A percentile compares a stretch with the other conserved stretches of the same genome.
Evolutionary conservation across 2,329 filamentous ascomycete genomes (phyloP).

Genomic region (Ceratocystis cubensis): DNA sequence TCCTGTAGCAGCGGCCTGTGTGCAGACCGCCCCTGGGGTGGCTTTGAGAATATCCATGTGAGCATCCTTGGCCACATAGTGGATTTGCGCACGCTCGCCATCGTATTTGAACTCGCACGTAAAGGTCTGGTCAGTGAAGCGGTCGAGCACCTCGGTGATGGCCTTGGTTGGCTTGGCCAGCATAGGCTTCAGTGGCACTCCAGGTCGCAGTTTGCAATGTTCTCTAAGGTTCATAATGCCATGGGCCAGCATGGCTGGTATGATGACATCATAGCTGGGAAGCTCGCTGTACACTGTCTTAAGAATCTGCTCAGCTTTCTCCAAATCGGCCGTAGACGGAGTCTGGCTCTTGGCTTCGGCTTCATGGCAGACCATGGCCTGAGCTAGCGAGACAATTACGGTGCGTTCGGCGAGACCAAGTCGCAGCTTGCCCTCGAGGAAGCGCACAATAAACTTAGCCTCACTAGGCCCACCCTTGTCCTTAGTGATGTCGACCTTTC

Average conservation of each 20-base stretch:
- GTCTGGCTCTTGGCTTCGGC: constrained; percentile 55
- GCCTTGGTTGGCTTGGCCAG: constrained; percentile 96
- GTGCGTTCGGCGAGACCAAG: constrained; percentile 87
- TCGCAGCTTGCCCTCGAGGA: constrained; percentile 85
- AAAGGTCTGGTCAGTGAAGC: constrained; percentile 89
- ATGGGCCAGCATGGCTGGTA: constrained; percentile 76
- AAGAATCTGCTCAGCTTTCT: constrained; percentile 69
- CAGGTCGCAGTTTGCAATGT: constrained; percentile 81
- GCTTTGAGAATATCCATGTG: constrained; percentile 54
- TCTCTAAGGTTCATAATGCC: constrained; percentile 74
- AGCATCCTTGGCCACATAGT: constrained; percentile 80
- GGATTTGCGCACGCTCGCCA: constrained; percentile 94
- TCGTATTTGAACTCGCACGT: constrained; percentile 99
- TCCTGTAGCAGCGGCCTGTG: constrained; percentile 46
- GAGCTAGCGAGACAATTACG: constrained; percentile 76
- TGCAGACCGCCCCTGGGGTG: constrained; percentile 47
- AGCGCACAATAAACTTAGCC: constrained; percentile 85
- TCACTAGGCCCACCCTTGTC: constrained; percentile 91
- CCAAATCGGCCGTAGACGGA: constrained; percentile 63
- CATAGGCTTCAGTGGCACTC: constrained; percentile 95
- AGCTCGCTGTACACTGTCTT: constrained; percentile 92
- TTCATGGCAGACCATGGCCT: constrained; percentile 79
- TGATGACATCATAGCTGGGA: constrained; percentile 87
- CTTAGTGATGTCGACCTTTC: constrained; percentile 78
- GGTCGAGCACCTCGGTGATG: constrained; percentile 91